These are phyloP conservation scores for Tieghemostelium lacteum DNA, from an alignment of 78 protist species.

Conservation along the genomic window DNA sequence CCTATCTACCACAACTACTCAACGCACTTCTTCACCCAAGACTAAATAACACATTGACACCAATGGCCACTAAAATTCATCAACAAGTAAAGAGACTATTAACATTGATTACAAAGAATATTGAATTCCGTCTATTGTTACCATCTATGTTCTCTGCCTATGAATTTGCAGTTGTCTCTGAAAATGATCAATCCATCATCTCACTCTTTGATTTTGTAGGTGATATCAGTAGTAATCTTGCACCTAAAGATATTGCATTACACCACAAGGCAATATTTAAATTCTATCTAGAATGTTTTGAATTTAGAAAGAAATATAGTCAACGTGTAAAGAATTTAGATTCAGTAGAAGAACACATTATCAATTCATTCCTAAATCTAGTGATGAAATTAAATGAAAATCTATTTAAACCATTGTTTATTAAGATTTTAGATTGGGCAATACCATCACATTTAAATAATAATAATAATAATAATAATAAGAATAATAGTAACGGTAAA, in stretches of 20 bases:
- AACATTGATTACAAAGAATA: slow-evolving; percentile 24
- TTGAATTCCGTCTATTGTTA: slow-evolving; percentile 58
- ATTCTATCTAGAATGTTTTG: slow-evolving; percentile 68
- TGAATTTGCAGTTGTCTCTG: slow-evolving; percentile 61
- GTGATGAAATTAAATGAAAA: slow-evolving; percentile 72
- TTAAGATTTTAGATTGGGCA: slow-evolving; percentile 73
- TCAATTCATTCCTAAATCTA: slow-evolving; percentile 30
- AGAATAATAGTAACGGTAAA: neutral
- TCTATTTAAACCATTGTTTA: slow-evolving; percentile 63
- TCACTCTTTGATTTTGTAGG: slow-evolving; percentile 71
- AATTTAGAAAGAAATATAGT: slow-evolving; percentile 32
- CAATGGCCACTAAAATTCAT: slow-evolving; percentile 9
- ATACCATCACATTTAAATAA: slow-evolving; percentile 20
- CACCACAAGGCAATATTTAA: slow-evolving; percentile 59
- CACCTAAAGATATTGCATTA: slow-evolving; percentile 67
- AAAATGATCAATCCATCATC: slow-evolving; percentile 30
- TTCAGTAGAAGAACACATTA: slow-evolving; percentile 48
- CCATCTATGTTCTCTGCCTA: slow-evolving; percentile 71
- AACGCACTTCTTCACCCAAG: slow-evolving; percentile 63
- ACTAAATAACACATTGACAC: neutral
- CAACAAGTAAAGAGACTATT: slow-evolving; percentile 28
- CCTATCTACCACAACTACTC: slow-evolving; percentile 43
- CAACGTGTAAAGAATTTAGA: slow-evolving; percentile 31
- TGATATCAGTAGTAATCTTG: slow-evolving; percentile 28
- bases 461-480: neutral